Evolutionary conservation across 371 early-diverging fungal genomes (phyloP).

Genomic region (Zancudomyces culisetae): DNA sequence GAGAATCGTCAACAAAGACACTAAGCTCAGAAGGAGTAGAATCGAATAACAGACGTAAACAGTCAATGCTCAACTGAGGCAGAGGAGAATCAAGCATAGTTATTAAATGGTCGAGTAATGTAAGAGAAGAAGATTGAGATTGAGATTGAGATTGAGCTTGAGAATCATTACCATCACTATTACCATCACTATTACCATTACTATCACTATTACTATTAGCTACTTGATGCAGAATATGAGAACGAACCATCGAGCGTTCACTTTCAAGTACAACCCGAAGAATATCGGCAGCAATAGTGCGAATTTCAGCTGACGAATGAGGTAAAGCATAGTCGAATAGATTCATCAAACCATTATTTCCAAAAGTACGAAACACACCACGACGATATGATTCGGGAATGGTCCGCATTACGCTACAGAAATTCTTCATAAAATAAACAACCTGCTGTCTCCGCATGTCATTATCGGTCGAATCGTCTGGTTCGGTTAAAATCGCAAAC

Average conservation of each 20-base stretch:
- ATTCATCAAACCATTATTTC: conserved; percentile 52
- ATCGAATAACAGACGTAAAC: no score
- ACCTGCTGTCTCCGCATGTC: conserved; percentile 44
- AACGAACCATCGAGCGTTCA: conserved; percentile 51
- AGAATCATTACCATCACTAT: background rate
- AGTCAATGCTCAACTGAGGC: no score
- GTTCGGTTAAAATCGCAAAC: conserved; percentile 36
- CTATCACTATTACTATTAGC: background rate
- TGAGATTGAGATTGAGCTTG: background rate
- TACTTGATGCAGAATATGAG: conserved; percentile 27
- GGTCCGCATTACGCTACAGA: conserved; percentile 46
- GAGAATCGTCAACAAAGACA: no score
- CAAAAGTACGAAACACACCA: conserved; percentile 41
- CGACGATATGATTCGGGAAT: conserved; percentile 37
- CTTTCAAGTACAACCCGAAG: conserved; percentile 54
- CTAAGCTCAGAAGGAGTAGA: no score
- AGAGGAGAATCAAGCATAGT: no score
- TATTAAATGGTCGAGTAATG: no score
- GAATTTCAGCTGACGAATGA: conserved; percentile 28
- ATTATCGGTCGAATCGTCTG: conserved; percentile 25
- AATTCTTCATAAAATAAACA: conserved; percentile 50
- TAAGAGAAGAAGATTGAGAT: no score
- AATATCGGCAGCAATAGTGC: conserved; percentile 42
- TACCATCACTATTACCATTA: background rate
- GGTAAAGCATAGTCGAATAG: conserved; percentile 43